Percentiles rank a stretch among this genome's conserved stretches.
Conservation (phyloP, 2,329 filamentous ascomycete genomes). For the Diaporthe eres region DNA sequence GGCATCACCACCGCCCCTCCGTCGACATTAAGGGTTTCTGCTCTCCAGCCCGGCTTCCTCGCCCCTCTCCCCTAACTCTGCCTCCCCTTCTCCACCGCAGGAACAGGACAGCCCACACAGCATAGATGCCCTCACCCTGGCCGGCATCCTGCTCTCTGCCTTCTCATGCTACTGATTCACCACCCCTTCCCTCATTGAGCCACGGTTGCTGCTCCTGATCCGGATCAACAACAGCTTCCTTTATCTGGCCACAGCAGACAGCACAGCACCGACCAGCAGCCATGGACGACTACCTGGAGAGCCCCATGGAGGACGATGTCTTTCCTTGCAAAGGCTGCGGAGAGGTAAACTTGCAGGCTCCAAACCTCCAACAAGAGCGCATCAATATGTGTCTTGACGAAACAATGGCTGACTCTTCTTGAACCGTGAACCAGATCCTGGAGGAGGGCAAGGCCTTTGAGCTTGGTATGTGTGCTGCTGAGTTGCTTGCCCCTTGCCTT, state of each 20-base stretch:
- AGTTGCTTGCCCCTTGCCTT: conserved; percentile 9
- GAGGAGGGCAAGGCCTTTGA: conserved; percentile 99
- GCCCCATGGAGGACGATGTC: conserved; percentile 83
- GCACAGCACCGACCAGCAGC: conserved; percentile 57
- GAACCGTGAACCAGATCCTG: conserved; percentile 76
- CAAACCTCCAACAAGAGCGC: conserved; percentile 44
- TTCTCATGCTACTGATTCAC: conserved; percentile 34
- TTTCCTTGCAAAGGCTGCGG: conserved; percentile 95
- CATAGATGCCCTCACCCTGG: conserved; percentile 29
- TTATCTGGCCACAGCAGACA: conserved; percentile 28
- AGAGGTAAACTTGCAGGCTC: conserved; percentile 71
- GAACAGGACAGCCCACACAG: background rate
- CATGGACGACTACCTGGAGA: conserved; percentile 75
- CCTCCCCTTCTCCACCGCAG: conserved; percentile 5
- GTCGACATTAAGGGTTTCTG: background rate
- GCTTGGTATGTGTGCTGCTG: conserved; percentile 75
- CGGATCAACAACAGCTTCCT: background rate
- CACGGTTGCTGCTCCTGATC: conserved; percentile 18
- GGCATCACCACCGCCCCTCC: conserved; percentile 6
- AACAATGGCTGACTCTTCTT: conserved; percentile 35
- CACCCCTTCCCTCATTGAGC: conserved; percentile 31
- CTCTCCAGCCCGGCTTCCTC: conserved; percentile 15
- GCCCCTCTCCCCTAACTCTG: conserved; percentile 1
- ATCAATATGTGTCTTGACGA: conserved; percentile 43
- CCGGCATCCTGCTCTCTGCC: conserved; percentile 14